Base-by-base conservation (phyloP, 73 alveolate species). In the Tetrahymena elliotti region DNA sequence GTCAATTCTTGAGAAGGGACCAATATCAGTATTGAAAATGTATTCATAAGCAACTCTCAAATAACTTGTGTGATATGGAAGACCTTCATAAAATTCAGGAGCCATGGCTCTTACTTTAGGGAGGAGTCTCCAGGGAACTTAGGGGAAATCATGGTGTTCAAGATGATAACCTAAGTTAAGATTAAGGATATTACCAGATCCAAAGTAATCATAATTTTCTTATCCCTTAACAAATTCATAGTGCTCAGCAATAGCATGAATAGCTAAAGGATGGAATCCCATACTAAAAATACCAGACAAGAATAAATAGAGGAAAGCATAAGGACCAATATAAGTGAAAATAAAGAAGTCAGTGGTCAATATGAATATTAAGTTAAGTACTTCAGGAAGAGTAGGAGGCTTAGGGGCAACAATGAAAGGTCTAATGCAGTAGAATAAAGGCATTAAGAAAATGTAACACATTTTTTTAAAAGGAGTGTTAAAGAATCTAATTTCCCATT, bases 111-210 rank as follows among this genome's bases (percentile, higher is more conserved):
- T 96, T 11, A 97, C 96, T 53, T 92, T 68, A 35, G 98, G 98
- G 33, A 97, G 95, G 8, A 96, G 88, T 35, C 97, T 92, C 94
- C 97, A 97, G 5, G 98, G 97, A 16, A 97, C 95, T 33, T 83
- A 83, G 20, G 97, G 97, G 94, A 97, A 97, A 88, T 97, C 98
- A 93, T 97, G 98, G 53, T 97, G 98, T 36, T 97, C 98, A 11
- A 95, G 88, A 88, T 97, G 98, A 93, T 97, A 97, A 24, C 98
- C 98, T 24, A 97, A 95, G 54, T 97, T 97, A 22, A 93, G 95
- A 53, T 94, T 40, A 20, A 97, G 93, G 38, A 93, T 68, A 53
- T 97, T 97, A 1, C 94, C 47, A 24, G 96, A 94, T n/a, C 98
- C 98, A 33, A 96, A 94, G 93, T 97, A 97, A 37, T 95, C 92